phyloP scores from a whole-genome alignment of 805 yeast species.

The Candida tibetensis region DNA sequence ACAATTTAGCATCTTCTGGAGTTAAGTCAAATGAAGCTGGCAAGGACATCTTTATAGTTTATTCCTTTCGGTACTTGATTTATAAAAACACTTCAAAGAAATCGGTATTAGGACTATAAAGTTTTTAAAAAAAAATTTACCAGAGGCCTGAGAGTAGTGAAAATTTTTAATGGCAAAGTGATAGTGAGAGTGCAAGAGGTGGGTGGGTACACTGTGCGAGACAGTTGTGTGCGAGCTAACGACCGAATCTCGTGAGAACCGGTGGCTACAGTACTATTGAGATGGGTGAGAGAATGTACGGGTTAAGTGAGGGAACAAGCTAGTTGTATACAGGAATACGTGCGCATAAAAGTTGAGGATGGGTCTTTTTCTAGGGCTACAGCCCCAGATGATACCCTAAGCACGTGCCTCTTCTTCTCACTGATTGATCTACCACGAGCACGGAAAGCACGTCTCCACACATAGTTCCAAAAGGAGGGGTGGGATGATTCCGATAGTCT shows the following conservation, averaged over 20 bases:
- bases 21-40: slow-evolving; percentile 90
- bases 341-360: too few relatives aligned
- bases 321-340: too few relatives aligned
- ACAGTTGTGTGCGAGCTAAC: background rate
- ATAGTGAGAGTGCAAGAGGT: slow-evolving; percentile 2
- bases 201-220: background rate
- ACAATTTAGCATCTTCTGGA: slow-evolving; percentile 97
- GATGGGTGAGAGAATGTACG: slow-evolving; percentile 5
- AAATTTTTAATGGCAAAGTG: slow-evolving; percentile 4
- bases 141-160: slow-evolving; percentile 7
- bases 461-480: too few relatives aligned
- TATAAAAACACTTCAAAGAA: slow-evolving; percentile 6
- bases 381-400: background rate
- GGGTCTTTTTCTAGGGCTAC: slow-evolving; percentile 6
- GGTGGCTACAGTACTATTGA: slow-evolving; percentile 4
- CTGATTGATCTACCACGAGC: too few relatives aligned
- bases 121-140: slow-evolving; percentile 4
- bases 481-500: too few relatives aligned
- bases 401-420: too few relatives aligned
- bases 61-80: slow-evolving; percentile 2
- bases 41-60: slow-evolving; percentile 55
- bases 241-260: background rate
- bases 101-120: background rate
- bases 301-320: too few relatives aligned
- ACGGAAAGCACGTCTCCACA: too few relatives aligned